Percentiles rank a stretch among this genome's conserved stretches.
Evolutionary conservation across 2,329 filamentous ascomycete species (phyloP).

Genomic region (Ciborinia camelliae): DNA sequence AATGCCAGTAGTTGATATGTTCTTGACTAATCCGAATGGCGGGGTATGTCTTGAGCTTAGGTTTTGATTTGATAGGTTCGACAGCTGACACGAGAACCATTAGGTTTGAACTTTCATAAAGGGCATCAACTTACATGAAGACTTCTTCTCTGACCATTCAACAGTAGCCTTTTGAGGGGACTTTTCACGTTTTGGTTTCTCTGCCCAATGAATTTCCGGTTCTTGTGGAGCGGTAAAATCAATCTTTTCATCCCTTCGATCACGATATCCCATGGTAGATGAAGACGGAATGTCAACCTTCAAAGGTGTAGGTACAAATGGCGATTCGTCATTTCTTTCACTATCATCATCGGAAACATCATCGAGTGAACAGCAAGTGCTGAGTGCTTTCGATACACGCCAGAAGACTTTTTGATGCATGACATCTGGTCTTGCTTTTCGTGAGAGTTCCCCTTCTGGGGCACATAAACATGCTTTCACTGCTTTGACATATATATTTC

Average conservation of each 20-base stretch:
- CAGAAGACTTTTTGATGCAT: constrained; percentile 56
- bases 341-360: constrained; percentile 54
- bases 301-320: constrained; percentile 31
- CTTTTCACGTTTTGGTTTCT: constrained; percentile 28
- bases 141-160: constrained; percentile 29
- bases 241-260: constrained; percentile 17
- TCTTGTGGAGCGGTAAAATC: constrained; percentile 20
- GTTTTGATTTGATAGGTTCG: constrained; percentile 29
- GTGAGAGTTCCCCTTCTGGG: constrained; percentile 59
- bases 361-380: constrained; percentile 61
- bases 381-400: constrained; percentile 47
- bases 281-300: constrained; percentile 27
- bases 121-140: constrained; percentile 22
- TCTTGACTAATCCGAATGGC: constrained; percentile 57
- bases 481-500: constrained; percentile 71
- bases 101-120: not conserved
- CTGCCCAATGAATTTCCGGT: constrained; percentile 26
- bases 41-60: constrained; percentile 56
- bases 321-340: constrained; percentile 47
- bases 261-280: constrained; percentile 24
- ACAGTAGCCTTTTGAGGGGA: constrained; percentile 13
- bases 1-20: constrained; percentile 69
- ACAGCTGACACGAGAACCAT: constrained; percentile 18
- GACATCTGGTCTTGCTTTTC: constrained; percentile 47
- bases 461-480: constrained; percentile 69